Conservation (phyloP, 192 early-diverging fungal species). For the Backusella circina region DNA sequence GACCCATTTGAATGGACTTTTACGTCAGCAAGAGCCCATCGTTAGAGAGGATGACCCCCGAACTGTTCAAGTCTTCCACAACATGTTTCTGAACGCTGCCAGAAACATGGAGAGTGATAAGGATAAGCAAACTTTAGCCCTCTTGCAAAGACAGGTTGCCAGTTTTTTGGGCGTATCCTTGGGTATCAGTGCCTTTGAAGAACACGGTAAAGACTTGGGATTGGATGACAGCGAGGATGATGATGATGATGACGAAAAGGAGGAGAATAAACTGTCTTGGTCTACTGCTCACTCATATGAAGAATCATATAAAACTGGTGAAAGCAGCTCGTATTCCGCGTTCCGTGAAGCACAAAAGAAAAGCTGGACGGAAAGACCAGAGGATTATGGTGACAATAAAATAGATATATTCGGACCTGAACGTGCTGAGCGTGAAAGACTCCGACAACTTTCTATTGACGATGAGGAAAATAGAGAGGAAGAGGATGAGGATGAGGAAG, state of each 20-base stretch:
- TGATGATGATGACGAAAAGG: neutral
- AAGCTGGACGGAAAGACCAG: neutral
- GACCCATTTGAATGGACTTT: slow-evolving; percentile 11
- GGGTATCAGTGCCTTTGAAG: neutral
- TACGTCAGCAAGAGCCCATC: slow-evolving; percentile 3
- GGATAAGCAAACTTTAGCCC: slow-evolving; percentile 15
- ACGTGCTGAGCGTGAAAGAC: slow-evolving; percentile 14
- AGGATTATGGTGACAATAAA: neutral
- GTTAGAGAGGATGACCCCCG: neutral
- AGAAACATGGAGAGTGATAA: slow-evolving; percentile 11
- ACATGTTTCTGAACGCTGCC: slow-evolving; percentile 14
- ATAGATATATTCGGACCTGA: neutral
- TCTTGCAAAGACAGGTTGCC: slow-evolving; percentile 16
- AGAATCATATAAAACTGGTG: neutral
- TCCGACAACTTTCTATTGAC: neutral
- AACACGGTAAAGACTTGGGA: neutral
- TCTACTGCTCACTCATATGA: neutral
- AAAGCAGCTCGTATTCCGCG: slow-evolving; percentile 1
- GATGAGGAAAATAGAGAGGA: slow-evolving; percentile 2
- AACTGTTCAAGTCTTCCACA: slow-evolving; percentile 15
- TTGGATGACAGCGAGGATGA: neutral
- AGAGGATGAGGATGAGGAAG: neutral
- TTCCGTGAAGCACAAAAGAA: slow-evolving; percentile 2
- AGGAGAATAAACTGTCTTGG: slow-evolving; percentile 10
- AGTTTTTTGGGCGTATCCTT: slow-evolving; percentile 18